A percentile compares a stretch with the other conserved stretches of the same genome.
phyloP scores from a whole-genome alignment of 129 eudicot genomes.

The Flaveria robusta region DNA sequence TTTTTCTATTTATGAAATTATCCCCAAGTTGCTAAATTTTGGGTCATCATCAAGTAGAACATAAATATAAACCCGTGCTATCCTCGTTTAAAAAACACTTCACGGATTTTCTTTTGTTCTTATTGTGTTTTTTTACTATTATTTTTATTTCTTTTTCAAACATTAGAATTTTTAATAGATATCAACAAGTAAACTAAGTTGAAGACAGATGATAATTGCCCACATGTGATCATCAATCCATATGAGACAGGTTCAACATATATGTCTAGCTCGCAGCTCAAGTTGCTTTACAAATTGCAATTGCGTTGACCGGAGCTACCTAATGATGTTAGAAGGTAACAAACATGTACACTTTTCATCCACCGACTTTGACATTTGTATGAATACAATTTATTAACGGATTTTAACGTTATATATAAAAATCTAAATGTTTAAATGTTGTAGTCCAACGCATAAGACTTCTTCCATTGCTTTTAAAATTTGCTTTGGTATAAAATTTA shows the following conservation, averaged over 20 bases:
- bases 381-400: background rate
- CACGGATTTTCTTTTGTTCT: background rate
- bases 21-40: too few relatives aligned
- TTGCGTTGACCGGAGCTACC: background rate
- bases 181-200: background rate
- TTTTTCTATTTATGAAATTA: too few relatives aligned
- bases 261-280: background rate
- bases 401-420: background rate
- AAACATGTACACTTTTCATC: background rate
- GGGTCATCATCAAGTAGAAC: too few relatives aligned
- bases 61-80: background rate
- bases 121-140: background rate
- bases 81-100: background rate
- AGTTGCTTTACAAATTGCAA: background rate
- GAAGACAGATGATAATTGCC: background rate
- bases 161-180: background rate
- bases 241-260: slow-evolving; percentile 3
- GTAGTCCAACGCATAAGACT: background rate
- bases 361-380: background rate
- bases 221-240: background rate
- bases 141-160: background rate
- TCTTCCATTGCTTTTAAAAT: too few relatives aligned
- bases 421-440: background rate
- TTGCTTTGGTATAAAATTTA: too few relatives aligned
- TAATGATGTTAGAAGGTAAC: background rate